Percentiles rank a stretch among this genome's conserved stretches.
phyloP scores from a whole-genome alignment of 164 flowering plant genomes.

The Cinnamomum chago region DNA sequence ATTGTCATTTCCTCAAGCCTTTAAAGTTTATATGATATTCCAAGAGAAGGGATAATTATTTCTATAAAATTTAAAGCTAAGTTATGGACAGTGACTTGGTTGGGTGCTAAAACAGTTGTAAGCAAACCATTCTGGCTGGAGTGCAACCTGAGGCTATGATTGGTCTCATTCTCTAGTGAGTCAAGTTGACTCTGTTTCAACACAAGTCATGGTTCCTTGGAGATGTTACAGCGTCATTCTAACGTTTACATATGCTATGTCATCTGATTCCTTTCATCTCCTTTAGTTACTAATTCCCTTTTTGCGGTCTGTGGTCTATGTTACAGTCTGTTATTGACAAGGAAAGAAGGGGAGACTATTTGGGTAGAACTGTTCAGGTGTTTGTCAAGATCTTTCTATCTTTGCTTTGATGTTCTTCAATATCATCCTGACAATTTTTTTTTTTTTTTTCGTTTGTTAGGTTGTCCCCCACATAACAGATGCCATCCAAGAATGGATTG shows the following conservation, averaged over 20 bases:
- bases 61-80: background rate
- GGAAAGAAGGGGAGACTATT: conserved; percentile 94
- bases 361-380: conserved; percentile 99
- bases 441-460: conserved; percentile 23
- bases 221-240: background rate
- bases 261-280: background rate
- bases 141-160: background rate
- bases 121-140: background rate
- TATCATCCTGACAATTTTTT: background rate
- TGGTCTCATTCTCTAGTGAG: background rate
- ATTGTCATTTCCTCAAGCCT: background rate
- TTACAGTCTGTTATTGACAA: conserved; percentile 75
- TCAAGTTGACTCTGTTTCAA: background rate
- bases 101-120: background rate
- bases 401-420: background rate
- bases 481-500: conserved; percentile 97
- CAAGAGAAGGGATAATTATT: background rate
- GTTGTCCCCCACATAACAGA: conserved; percentile 94
- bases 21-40: background rate
- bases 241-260: background rate
- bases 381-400: background rate
- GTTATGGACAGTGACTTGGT: background rate
- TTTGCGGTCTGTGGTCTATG: conserved; percentile 4
- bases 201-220: background rate
- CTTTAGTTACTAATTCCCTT: background rate